phyloP scores from a whole-genome alignment of 805 yeast species.

The Crinitomyces ghanaensis region DNA sequence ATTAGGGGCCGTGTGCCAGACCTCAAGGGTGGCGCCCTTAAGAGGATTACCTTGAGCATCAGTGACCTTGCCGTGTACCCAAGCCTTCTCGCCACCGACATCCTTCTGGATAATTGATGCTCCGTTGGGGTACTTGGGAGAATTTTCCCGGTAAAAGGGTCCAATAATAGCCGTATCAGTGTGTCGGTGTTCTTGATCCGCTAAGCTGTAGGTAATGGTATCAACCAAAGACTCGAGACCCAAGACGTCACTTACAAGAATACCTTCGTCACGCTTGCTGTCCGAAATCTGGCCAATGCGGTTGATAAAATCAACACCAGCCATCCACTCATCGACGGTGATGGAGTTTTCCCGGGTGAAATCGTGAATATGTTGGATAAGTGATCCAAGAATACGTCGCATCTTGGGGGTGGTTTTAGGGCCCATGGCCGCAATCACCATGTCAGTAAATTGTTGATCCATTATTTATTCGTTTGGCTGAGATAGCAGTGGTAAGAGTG shows the following conservation, averaged over 20 bases:
- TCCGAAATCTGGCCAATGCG: constrained; percentile 27
- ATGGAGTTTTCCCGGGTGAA: constrained; percentile 27
- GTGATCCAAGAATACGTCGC: constrained; percentile 9
- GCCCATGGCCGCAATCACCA: constrained; percentile 6
- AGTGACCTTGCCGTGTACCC: constrained; percentile 22
- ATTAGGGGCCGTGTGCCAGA: constrained; percentile 31
- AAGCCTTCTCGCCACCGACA: constrained; percentile 25
- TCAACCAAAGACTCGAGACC: constrained; percentile 29
- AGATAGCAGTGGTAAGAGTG: too few relatives aligned
- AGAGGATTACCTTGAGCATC: constrained; percentile 24
- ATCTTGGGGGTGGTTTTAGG: constrained; percentile 8
- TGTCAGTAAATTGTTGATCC: constrained; percentile 5
- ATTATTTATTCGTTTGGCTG: background rate
- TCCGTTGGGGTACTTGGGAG: constrained; percentile 24
- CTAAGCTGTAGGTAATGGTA: constrained; percentile 13
- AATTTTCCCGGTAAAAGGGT: constrained; percentile 27
- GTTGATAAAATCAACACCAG: constrained; percentile 25
- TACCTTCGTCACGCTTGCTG: constrained; percentile 25
- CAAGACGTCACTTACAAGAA: constrained; percentile 27
- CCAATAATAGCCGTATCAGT: constrained; percentile 26
- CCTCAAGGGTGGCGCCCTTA: constrained; percentile 24
- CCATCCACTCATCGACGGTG: constrained; percentile 29
- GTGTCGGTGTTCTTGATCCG: constrained; percentile 13
- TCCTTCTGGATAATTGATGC: constrained; percentile 25
- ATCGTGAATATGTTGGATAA: constrained; percentile 28